Base-by-base conservation (phyloP, 345 rosid species). In the Bruguiera parviflora region DNA sequence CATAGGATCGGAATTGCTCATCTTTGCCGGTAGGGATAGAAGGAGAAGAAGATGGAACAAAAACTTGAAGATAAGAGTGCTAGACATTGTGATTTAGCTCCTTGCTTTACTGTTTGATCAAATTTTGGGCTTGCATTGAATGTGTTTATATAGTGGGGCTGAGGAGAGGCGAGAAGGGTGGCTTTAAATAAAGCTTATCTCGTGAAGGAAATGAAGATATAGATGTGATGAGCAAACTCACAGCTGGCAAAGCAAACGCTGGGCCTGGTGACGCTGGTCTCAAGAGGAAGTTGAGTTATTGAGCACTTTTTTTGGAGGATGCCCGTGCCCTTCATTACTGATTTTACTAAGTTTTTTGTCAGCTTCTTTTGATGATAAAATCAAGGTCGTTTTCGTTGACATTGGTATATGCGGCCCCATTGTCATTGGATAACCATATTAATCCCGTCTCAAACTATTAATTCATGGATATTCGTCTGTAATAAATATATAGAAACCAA, bases 321-420 rank as follows among this genome's bases (percentile, higher is more conserved):
- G 77, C 86, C 79, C 90, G 90, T 86, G 90, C 79, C 53, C 67
- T 61, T 68, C 85, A 66, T 81, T 53, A 80, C 72, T 79, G n/a
- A 10, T 11, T 6, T 58, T 75, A 64, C 59, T 27, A 24, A 52
- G 69, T 53, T 67, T 71, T 24, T 9, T 10, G 31, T 55, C 65
- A 25, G 57, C 6, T 25, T 67, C 56, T 49, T 61, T 46, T 55
- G 51, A 58, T 52, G 49, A 53, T 73, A 37, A 59, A 4, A 31
- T 35, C 52, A 31, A 32, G n/a, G 20, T 11, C 67, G 55, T 29
- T 47, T 8, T 2, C 3, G 49, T 35, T 46, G 20, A 24, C 8
- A 7, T 60, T 33, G 2, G 16, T 32, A 61, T 32, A 32, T 5
- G 5, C 35, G 35, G 35, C 5, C 5, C 35, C 0, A 32, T 7